Percentiles rank a stretch among this genome's conserved stretches.
Conservation (phyloP, 345 rosid genomes). For the Hevea brasiliensis region DNA sequence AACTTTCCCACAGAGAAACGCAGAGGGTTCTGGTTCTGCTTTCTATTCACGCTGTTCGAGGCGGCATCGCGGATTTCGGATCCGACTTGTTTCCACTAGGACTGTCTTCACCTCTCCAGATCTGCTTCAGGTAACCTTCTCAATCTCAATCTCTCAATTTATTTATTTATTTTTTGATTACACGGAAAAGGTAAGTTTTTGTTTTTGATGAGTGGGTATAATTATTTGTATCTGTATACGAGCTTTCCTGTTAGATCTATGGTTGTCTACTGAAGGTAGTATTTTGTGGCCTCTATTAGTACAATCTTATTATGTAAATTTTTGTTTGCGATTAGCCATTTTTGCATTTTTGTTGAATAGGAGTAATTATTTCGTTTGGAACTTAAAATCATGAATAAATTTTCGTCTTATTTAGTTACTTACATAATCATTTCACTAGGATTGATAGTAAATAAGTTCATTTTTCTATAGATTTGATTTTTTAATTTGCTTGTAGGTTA, state of each 20-base stretch:
- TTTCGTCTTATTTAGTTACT: background rate
- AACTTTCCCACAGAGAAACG: background rate
- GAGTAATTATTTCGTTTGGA: too few species aligned
- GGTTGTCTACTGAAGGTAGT: background rate
- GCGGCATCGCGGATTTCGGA: slow-evolving; percentile 3
- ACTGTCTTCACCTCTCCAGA: slow-evolving; percentile 13
- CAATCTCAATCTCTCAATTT: slow-evolving; percentile 5
- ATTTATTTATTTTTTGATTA: background rate
- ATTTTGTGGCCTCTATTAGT: too few species aligned
- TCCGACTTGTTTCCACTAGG: slow-evolving; percentile 7
- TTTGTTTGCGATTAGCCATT: background rate
- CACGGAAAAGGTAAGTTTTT: background rate
- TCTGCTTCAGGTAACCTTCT: slow-evolving; percentile 18
- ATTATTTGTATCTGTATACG: background rate
- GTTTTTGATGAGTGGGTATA: background rate
- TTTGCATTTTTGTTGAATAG: background rate
- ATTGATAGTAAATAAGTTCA: background rate
- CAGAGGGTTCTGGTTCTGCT: background rate
- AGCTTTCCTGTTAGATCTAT: slow-evolving; percentile 1
- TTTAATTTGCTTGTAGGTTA: background rate
- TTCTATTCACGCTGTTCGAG: background rate
- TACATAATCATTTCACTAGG: background rate
- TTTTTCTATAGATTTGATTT: background rate
- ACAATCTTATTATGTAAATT: background rate
- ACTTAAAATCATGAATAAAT: background rate